Evolutionary conservation across 306 rosid species (phyloP), one percentile per base, ranked within the genome.

Genomic region (Glycine tomentella): DNA sequence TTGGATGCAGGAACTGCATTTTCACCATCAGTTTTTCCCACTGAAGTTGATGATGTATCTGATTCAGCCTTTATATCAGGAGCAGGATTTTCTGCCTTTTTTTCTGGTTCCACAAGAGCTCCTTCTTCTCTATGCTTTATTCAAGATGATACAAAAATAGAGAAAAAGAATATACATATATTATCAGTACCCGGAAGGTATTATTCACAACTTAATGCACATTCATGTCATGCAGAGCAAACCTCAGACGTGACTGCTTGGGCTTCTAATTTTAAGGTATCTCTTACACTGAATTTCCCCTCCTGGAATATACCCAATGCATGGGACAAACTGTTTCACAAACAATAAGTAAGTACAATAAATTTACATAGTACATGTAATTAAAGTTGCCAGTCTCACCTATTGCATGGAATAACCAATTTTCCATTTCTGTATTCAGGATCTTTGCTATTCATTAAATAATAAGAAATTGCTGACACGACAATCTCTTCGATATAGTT

Each of bases 391-490:
- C 20, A 5, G 62, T 79, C 81, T 83, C 75, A 91, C 99, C 99
- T 91, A 68, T 77, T 85, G 85, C 90, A 83, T 12, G 99, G 89
- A 85, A 95, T 88, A 42, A 93, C 84, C 34, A 95, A 92, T 76
- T 91, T 95, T 53, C 98, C 99, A 79, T 91, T 95, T 84, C 92
- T 82, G 88, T 95, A 95, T 36, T 88, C 94, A n/a, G 97, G 97
- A 80, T 91, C 91, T 84, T 80, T 93, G 86, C 76, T 95, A 49
- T 87, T 87, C 97, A 95, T 93, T 38, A 95, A 82, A 81, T 95
- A 96, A 87, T 88, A 80, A 36, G 98, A 95, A 73, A 95, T 88
- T 55, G 99, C 98, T 15, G 97, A 91, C 50, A 95, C 90, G 44
- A 93, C 91, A 89, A 95, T 90, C 91, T 95, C 99, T 63, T 95